phyloP scores from a whole-genome alignment of 164 flowering plant genomes.

The Liriodendron chinense region DNA sequence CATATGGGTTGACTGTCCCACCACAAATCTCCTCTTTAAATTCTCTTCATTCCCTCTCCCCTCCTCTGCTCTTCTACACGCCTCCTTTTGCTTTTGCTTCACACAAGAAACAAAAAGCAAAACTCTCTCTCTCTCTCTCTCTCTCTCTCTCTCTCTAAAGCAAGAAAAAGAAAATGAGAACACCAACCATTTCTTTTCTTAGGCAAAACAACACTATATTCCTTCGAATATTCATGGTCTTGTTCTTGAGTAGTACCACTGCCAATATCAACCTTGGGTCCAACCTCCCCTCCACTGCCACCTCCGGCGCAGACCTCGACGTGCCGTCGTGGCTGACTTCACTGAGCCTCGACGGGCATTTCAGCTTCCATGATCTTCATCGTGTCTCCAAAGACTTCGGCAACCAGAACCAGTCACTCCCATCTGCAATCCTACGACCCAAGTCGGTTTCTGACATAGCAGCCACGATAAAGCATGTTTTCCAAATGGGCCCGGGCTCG shows the following conservation, averaged over 20 bases:
- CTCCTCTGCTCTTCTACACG: slow-evolving; percentile 6
- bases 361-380: slow-evolving; percentile 39
- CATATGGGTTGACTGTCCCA: slow-evolving; percentile 41
- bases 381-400: slow-evolving; percentile 82
- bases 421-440: slow-evolving; percentile 65
- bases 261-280: slow-evolving; percentile 40
- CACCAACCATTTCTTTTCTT: slow-evolving; percentile 23
- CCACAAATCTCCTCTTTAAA: slow-evolving; percentile 51
- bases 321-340: slow-evolving; percentile 27
- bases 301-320: slow-evolving; percentile 2
- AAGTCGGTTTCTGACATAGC: slow-evolving; percentile 66
- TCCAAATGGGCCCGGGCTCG: slow-evolving; percentile 47
- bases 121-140: slow-evolving; percentile 10
- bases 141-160: slow-evolving; percentile 7
- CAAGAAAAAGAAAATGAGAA: slow-evolving; percentile 25
- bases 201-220: slow-evolving; percentile 23
- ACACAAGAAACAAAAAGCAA: slow-evolving; percentile 19
- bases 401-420: slow-evolving; percentile 48
- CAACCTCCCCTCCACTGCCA: slow-evolving; percentile 22
- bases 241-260: slow-evolving; percentile 38
- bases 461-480: slow-evolving; percentile 44
- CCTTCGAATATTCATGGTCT: slow-evolving; percentile 30
- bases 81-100: slow-evolving; percentile 16
- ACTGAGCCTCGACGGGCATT: slow-evolving; percentile 43
- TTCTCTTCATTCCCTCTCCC: slow-evolving; percentile 34